These are phyloP conservation scores for Amaranthus hypochondriacus DNA, from an alignment of 148 eudicot genomes.

Conservation along the genomic window DNA sequence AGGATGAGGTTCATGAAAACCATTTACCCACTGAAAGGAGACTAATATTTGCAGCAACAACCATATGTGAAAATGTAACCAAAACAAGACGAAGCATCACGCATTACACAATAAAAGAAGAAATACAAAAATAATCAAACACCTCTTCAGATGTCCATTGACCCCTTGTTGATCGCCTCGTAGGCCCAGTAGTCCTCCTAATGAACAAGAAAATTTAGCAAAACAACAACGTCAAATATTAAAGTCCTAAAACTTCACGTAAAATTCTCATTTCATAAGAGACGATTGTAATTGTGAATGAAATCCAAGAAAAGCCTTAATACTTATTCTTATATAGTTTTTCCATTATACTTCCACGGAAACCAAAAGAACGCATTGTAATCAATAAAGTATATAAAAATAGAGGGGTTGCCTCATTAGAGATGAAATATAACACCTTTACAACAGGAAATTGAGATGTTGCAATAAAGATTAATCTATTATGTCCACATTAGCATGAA, in stretches of 20 bases:
- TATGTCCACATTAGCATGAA: no score
- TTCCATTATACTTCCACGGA: no score
- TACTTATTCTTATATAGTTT: no score
- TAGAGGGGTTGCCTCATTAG: no score
- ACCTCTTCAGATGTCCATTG: slow-evolving; percentile 99
- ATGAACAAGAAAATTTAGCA: slow-evolving; percentile 12
- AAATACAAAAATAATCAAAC: slow-evolving; percentile 10
- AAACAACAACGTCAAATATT: not conserved
- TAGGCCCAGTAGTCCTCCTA: slow-evolving; percentile 97
- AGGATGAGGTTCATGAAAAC: not conserved
- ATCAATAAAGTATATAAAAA: no score
- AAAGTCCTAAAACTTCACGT: not conserved
- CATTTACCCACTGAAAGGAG: not conserved
- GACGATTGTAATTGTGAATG: no score
- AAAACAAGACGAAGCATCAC: not conserved
- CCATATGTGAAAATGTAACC: not conserved
- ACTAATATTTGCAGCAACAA: not conserved
- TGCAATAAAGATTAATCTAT: no score
- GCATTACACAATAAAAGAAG: not conserved
- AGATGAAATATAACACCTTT: no score
- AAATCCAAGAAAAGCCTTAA: no score
- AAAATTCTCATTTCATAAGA: no score
- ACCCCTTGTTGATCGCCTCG: slow-evolving; percentile 95
- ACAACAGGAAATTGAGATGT: no score
- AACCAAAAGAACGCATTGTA: no score